Base-by-base conservation (phyloP, 805 yeast species). In the Starmera quercuum region DNA sequence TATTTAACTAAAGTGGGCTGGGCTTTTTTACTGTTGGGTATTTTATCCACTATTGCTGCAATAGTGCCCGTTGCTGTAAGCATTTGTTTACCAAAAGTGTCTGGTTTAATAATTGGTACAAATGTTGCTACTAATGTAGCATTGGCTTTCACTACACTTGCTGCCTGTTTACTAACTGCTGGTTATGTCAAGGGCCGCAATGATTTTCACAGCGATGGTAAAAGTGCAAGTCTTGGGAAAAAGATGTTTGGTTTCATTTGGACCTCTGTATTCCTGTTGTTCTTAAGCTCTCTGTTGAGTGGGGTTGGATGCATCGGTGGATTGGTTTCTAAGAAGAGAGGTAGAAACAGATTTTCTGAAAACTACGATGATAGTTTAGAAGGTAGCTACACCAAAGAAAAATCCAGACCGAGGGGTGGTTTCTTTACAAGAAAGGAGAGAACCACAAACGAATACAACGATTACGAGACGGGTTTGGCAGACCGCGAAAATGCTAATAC, bases 1-100 rank as follows among this genome's bases (percentile, higher is more conserved):
- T 80, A 77, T 58, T 58, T 80, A 49, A 70, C 85, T 14, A 73
- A 90, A 45, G 71, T 79, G 47, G 78, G 76, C 7, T 78, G 75
- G 69, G 75, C 82, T 3, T 78, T 81, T 63, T 58, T 71, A 47
- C 49, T 76, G 32, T 61, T 79, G 43, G 81, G 77, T 3, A 55
- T 81, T 33, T 54, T 71, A 17, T 79, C 79, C 51, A 56, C 74
- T 12, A 57, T 71, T 4, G 30, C 72, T 12, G 63, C 81, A 1
- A 43, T 79, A 26, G 10, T 73, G 13, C 67, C 71, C 26, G 41
- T 52, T 7, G 14, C 42, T 3, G 29, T 50, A 4, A 40, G 47
- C 14, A 39, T 52, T 30, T 53, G 50, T 33, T 20, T 48, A 2
- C 48, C 53, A 12, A 18, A 41, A 2, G 25, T 49, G 12, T 35